Evolutionary conservation across 2,329 filamentous ascomycete species (phyloP), one percentile per base, ranked within the genome.

Genomic region (Neofusicoccum kwambonambiense): DNA sequence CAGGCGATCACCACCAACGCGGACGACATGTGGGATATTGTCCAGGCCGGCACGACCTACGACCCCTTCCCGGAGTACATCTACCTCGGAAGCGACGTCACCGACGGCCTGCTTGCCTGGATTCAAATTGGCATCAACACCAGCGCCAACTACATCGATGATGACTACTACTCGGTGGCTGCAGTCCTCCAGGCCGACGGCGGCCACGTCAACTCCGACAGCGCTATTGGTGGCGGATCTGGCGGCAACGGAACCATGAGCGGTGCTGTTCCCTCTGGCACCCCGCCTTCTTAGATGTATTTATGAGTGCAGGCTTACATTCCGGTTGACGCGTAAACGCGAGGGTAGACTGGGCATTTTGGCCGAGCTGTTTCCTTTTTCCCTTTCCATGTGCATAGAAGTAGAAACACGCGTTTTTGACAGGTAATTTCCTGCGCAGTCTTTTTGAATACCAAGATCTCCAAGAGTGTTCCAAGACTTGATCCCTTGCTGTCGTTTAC

Each of bases 31-130:
- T 80, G 78, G 8, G 63, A 62, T 39, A 52, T 79, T 83, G 49
- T 72, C 80, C 27, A 74, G 80, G 70, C 81, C 83, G 71, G 79
- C 81, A 8, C 80, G 80, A 45, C 44, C 44, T 80, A 81, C 49
- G 84, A 83, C 65, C 87, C 86, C 0, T 80, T 88, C 70, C 77
- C 86, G 65, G 81, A 88, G 70, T 87, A 87, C 68, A 79, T 84
- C 9, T 78, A 83, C 19, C 79, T 89, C 2, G 86, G 86, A 9
- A 80, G 87, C 47, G 73, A 76, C 44, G 71, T 76, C 4, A 68
- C 70, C 5, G 70, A 73, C 19, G 75, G 74, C 62, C 62, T 76
- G 13, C 74, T 76, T 50, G 74, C 69, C 19, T 77, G 73, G 73
- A 69, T 77, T 56, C 47, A 54, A 39, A 56, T 65, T 41, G 64